phyloP scores from a whole-genome alignment of 2,329 filamentous ascomycete species.

The Neurospora sp. region DNA sequence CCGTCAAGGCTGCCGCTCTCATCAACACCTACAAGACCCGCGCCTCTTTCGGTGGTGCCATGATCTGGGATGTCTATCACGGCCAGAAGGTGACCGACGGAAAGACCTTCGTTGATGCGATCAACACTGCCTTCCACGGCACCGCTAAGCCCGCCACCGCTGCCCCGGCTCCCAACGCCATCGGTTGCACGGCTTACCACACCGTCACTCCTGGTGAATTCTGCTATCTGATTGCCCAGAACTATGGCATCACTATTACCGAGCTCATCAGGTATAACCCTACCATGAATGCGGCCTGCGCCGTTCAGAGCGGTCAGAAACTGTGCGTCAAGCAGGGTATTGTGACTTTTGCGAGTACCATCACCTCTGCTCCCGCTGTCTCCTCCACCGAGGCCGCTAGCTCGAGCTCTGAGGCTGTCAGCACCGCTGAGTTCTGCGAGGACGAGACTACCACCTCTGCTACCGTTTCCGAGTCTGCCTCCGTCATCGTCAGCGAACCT shows the following conservation, averaged over 20 bases:
- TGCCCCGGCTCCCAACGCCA: slow-evolving; percentile 6
- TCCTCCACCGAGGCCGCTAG: slow-evolving; percentile 2
- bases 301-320: slow-evolving; percentile 1
- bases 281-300: neutral
- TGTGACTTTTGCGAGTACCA: slow-evolving; percentile 5
- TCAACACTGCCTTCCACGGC: slow-evolving; percentile 11
- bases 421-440: neutral
- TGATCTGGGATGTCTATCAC: slow-evolving; percentile 25
- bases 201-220: slow-evolving; percentile 8
- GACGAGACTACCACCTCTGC: neutral
- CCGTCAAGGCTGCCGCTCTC: slow-evolving; percentile 12
- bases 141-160: neutral
- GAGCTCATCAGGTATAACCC: slow-evolving; percentile 12
- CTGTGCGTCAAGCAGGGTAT: slow-evolving; percentile 11
- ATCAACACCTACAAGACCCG: slow-evolving; percentile 18
- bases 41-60: slow-evolving; percentile 23
- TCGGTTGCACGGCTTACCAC: slow-evolving; percentile 9
- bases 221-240: slow-evolving; percentile 11
- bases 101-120: slow-evolving; percentile 17
- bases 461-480: too few species aligned
- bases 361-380: neutral
- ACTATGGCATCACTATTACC: slow-evolving; percentile 5
- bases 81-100: slow-evolving; percentile 9
- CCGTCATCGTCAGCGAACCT: too few species aligned
- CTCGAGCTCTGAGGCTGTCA: neutral